These are phyloP conservation scores for Kwoniella dejecticola DNA, from an alignment of 768 basidiomycete genomes.

Conservation along the genomic window DNA sequence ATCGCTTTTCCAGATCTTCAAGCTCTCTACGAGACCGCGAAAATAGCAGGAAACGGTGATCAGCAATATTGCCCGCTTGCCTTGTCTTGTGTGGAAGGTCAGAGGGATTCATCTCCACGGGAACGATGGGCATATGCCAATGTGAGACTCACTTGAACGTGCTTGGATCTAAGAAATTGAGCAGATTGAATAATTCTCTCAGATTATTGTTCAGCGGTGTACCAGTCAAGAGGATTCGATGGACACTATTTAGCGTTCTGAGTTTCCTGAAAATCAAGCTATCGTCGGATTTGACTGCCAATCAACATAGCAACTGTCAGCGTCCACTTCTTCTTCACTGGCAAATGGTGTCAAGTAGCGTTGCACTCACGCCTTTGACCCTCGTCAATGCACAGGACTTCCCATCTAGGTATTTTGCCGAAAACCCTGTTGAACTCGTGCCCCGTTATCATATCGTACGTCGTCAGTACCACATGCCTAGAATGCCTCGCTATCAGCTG, in stretches of 20 bases:
- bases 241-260: constrained; percentile 73
- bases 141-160: constrained; percentile 45
- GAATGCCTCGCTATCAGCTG: constrained; percentile 32
- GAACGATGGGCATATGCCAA: too few relatives aligned
- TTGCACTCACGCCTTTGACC: constrained; percentile 75
- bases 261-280: constrained; percentile 79
- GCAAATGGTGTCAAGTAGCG: too few relatives aligned
- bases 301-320: neutral
- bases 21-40: constrained; percentile 75
- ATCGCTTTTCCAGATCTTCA: constrained; percentile 70
- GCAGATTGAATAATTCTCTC: constrained; percentile 91
- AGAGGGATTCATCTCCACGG: too few relatives aligned
- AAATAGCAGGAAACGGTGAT: neutral
- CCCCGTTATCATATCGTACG: constrained; percentile 80
- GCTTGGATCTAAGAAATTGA: constrained; percentile 74
- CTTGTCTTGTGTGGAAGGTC: too few relatives aligned
- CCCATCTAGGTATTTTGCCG: constrained; percentile 84
- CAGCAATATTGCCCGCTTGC: too few relatives aligned
- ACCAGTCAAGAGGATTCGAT: constrained; percentile 89
- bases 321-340: neutral
- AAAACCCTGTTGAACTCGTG: constrained; percentile 71
- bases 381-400: constrained; percentile 89
- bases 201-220: constrained; percentile 98
- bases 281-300: constrained; percentile 76
- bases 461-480: constrained; percentile 88